These are phyloP conservation scores for Aureobasidium sp. DNA, from an alignment of 2,329 filamentous ascomycete species.

Conservation along the genomic window DNA sequence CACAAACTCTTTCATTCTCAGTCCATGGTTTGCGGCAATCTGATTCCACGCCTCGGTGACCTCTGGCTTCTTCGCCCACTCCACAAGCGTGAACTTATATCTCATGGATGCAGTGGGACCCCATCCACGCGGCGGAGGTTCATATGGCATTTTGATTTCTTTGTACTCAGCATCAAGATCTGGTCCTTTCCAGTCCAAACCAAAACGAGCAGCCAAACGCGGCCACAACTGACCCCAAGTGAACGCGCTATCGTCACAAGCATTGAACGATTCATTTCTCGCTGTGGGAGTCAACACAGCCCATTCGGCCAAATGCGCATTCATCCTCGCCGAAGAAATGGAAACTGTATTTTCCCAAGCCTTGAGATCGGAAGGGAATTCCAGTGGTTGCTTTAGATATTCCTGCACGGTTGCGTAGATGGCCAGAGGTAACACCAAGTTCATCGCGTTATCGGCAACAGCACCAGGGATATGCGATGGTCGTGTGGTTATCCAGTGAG, in stretches of 20 bases:
- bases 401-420: constrained; percentile 43
- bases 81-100: constrained; percentile 7
- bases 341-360: constrained; percentile 39
- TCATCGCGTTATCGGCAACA: constrained; percentile 44
- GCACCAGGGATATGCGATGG: constrained; percentile 44
- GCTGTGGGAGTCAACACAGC: constrained; percentile 33
- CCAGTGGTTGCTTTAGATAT: constrained; percentile 33
- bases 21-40: constrained; percentile 40
- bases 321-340: constrained; percentile 40
- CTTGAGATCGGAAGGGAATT: constrained; percentile 37
- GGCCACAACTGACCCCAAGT: constrained; percentile 35
- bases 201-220: not conserved
- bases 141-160: not conserved
- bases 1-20: constrained; percentile 6
- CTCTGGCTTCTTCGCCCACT: constrained; percentile 30
- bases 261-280: constrained; percentile 43
- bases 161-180: not conserved
- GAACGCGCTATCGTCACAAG: constrained; percentile 37
- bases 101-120: not conserved
- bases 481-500: constrained; percentile 40
- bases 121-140: constrained; percentile 4
- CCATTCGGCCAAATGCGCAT: constrained; percentile 44
- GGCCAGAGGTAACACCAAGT: constrained; percentile 40
- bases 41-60: constrained; percentile 35
- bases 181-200: not conserved